phyloP scores from a whole-genome alignment of 164 flowering plant species.

The Berberis thunbergii region DNA sequence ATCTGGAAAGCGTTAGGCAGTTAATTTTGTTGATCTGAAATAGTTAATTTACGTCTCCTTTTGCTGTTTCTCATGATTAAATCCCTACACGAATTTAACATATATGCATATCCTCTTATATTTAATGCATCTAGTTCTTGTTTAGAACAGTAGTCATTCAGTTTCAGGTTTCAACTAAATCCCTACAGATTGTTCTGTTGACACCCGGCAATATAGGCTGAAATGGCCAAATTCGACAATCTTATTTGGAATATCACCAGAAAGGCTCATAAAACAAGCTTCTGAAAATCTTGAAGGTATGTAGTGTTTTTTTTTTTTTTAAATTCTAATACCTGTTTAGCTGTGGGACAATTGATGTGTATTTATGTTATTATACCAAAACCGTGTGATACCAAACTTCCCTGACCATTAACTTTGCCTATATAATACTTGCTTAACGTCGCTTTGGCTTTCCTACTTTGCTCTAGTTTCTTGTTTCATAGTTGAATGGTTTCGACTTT shows the following conservation, averaged over 20 bases:
- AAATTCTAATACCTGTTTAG: no score
- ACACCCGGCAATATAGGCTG: slow-evolving; percentile 80
- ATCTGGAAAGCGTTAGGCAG: slow-evolving; percentile 58
- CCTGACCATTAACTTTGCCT: no score
- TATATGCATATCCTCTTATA: no score
- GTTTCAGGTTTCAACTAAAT: slow-evolving; percentile 10
- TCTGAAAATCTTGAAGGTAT: slow-evolving; percentile 61
- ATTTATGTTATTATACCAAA: no score
- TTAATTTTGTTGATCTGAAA: slow-evolving; percentile 20
- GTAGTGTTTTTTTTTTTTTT: not conserved
- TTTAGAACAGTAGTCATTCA: not conserved
- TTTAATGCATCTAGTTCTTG: no score
- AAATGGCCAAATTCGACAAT: slow-evolving; percentile 70
- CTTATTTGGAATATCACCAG: slow-evolving; percentile 71
- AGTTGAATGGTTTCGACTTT: no score
- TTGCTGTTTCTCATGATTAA: no score
- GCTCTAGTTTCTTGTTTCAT: not conserved
- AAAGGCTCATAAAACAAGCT: slow-evolving; percentile 33
- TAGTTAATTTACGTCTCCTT: not conserved
- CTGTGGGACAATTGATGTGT: no score
- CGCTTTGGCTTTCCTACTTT: not conserved
- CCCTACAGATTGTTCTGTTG: slow-evolving; percentile 78
- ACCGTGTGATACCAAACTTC: no score
- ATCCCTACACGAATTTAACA: no score
- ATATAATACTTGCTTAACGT: not conserved